Base-by-base conservation (phyloP, 805 yeast species). In the Pachysolen tannophilus region DNA sequence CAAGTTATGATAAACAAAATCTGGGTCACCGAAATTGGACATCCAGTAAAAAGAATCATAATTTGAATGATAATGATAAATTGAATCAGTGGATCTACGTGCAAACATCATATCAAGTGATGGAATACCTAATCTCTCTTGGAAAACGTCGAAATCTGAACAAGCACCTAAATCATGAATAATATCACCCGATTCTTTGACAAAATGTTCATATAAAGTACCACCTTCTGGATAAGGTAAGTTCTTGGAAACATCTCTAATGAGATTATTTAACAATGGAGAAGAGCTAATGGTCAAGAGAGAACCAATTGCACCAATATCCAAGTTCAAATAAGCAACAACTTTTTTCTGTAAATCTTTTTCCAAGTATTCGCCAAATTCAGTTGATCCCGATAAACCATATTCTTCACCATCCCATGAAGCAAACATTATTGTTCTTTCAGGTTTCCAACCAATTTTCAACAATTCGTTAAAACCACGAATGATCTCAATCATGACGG, bases 351-450 rank as follows among this genome's bases (percentile, higher is more conserved):
- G 60, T 24, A 82, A 53, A 20, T 48, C 48, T 18, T 60, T 49
- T 2, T 65, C 67, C 37, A 72, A 61, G 36, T 73, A 75, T 52
- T 82, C 90, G 5, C 79, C 86, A 60, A 68, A 82, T 47, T 84
- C 92, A 0, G 92, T 78, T 0, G 87, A 75, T 1, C 95, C 95
- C 20, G 84, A 44, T 36, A 76, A 58, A 0, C 82, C 90, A 42
- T 71, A 72, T 48, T 78, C 85, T 44, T 78, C 87, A 24, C 84
- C 94, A 55, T 85, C 94, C 87, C 87, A 85, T 20, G 83, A 75
- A 0, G 80, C 79, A 30, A 85, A 62, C 35, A 73, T 65, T 17
- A 85, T 77, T 0, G 87, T 73, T 47, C 92, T 63, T 33, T 71
- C 53, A 8, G 94, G 94, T 47, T 68, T 71, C 88, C 88, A 84